Evolutionary conservation across 75 land plant genomes (phyloP).

Genomic region (Cryptomeria japonica): DNA sequence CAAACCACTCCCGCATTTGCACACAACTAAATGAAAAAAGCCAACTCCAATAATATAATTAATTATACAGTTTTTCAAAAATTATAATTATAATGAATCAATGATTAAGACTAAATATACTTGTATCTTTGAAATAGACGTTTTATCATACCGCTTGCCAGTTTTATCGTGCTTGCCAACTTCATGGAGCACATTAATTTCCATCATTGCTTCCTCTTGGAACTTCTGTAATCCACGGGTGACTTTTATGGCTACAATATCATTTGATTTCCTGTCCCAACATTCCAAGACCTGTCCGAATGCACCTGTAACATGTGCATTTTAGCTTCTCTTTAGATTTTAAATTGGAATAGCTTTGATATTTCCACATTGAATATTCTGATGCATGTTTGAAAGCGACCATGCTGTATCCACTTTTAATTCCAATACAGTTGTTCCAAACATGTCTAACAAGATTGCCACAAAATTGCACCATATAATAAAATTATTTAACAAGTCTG

Average conservation of each 20-base stretch:
- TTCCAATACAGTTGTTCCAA: not conserved
- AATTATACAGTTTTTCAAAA: not conserved
- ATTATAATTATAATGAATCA: no score
- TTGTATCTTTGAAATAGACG: not conserved
- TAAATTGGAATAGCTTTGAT: not conserved
- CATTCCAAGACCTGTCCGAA: constrained; percentile 95
- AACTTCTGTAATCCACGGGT: constrained; percentile 76
- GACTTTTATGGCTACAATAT: constrained; percentile 84
- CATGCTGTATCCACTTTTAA: not conserved
- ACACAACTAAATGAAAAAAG: constrained; percentile 33
- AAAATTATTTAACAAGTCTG: not conserved
- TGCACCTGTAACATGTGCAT: constrained; percentile 55
- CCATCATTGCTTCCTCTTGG: constrained; percentile 86
- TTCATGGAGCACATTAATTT: constrained; percentile 69
- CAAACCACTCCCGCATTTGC: constrained; percentile 59
- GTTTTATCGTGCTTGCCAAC: constrained; percentile 67
- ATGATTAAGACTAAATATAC: not conserved
- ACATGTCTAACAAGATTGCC: not conserved
- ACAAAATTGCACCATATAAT: not conserved
- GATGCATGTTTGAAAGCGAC: not conserved
- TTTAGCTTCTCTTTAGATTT: not conserved
- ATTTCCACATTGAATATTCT: not conserved
- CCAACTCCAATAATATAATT: not conserved
- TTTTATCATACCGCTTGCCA: constrained; percentile 55
- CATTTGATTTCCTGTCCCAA: constrained; percentile 78